Conservation (phyloP, 1,284 basidiomycete genomes). For the Erythrobasidium hasegawianum region DNA sequence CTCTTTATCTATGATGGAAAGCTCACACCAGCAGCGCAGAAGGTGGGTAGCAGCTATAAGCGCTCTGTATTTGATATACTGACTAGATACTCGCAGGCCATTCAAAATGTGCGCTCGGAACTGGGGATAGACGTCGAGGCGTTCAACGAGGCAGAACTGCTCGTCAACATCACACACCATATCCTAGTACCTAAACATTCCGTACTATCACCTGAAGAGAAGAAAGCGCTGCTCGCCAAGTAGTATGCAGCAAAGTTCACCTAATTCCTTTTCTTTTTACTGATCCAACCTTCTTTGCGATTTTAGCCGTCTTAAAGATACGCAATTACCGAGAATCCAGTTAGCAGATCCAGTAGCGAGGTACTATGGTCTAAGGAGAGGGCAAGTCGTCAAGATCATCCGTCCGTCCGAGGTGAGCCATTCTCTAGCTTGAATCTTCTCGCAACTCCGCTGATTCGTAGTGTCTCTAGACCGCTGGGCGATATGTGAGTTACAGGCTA, state of each 20-base stretch:
- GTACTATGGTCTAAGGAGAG: slow-evolving; percentile 91
- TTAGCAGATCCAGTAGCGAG: slow-evolving; percentile 91
- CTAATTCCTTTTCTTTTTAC: not conserved
- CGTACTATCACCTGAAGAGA: slow-evolving; percentile 80
- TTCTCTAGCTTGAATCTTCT: not conserved
- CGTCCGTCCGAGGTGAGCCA: slow-evolving; percentile 85
- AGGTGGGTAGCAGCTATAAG: slow-evolving; percentile 57
- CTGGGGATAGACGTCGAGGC: slow-evolving; percentile 63
- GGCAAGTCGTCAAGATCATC: slow-evolving; percentile 98
- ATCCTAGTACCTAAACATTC: slow-evolving; percentile 91
- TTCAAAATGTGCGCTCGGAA: slow-evolving; percentile 50
- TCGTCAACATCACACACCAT: slow-evolving; percentile 94
- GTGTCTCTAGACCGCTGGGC: slow-evolving; percentile 34
- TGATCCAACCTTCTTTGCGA: slow-evolving; percentile 26
- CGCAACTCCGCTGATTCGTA: not conserved
- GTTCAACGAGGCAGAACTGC: slow-evolving; percentile 90
- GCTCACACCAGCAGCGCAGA: slow-evolving; percentile 94
- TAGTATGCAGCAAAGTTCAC: slow-evolving; percentile 65
- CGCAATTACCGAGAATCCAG: slow-evolving; percentile 95
- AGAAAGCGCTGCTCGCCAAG: slow-evolving; percentile 78
- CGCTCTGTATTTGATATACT: not conserved
- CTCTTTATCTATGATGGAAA: slow-evolving; percentile 94
- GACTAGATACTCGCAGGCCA: slow-evolving; percentile 61
- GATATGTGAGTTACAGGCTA: slow-evolving; percentile 34
- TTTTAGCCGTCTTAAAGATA: slow-evolving; percentile 88